These are phyloP conservation scores for Diaporthe aspalathi DNA, from an alignment of 2,329 filamentous ascomycete genomes.

Conservation along the genomic window DNA sequence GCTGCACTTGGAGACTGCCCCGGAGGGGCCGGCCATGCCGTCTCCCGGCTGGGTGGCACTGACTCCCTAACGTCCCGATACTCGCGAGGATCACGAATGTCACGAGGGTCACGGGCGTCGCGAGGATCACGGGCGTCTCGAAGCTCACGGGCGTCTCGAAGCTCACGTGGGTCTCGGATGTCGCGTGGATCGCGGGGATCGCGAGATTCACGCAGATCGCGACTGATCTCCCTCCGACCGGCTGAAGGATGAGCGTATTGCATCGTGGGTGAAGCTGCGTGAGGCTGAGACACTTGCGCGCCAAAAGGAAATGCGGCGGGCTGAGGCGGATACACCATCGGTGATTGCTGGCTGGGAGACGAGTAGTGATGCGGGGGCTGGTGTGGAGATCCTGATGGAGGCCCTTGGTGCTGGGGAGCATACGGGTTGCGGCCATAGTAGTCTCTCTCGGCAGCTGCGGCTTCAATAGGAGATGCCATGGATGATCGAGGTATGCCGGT, in stretches of 20 bases:
- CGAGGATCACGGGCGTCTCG: slow-evolving; percentile 29
- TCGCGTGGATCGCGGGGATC: slow-evolving; percentile 59
- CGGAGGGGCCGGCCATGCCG: slow-evolving; percentile 49
- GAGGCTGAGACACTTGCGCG: slow-evolving; percentile 56
- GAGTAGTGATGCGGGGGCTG: slow-evolving; percentile 44
- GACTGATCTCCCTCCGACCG: background rate
- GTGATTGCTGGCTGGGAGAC: slow-evolving; percentile 42
- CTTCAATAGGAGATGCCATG: slow-evolving; percentile 55
- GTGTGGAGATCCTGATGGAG: slow-evolving; percentile 48
- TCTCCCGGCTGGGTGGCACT: slow-evolving; percentile 50
- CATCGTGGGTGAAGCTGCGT: slow-evolving; percentile 61
- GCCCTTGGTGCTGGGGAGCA: slow-evolving; percentile 47
- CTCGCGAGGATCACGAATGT: slow-evolving; percentile 53
- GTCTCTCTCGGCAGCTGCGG: slow-evolving; percentile 56
- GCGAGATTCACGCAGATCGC: slow-evolving; percentile 40
- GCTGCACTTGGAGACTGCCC: slow-evolving; percentile 41
- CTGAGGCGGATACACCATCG: slow-evolving; percentile 44
- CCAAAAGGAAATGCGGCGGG: slow-evolving; percentile 60
- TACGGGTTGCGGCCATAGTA: slow-evolving; percentile 58
- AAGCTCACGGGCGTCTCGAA: background rate
- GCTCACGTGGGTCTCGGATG: slow-evolving; percentile 49
- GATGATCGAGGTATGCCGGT: slow-evolving; percentile 58
- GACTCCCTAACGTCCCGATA: slow-evolving; percentile 58
- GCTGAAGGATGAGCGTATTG: slow-evolving; percentile 56
- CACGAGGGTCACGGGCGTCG: slow-evolving; percentile 55